A percentile compares a stretch with the other conserved stretches of the same genome.
Conservation (phyloP, 805 yeast species). For the Candida chilensis region DNA sequence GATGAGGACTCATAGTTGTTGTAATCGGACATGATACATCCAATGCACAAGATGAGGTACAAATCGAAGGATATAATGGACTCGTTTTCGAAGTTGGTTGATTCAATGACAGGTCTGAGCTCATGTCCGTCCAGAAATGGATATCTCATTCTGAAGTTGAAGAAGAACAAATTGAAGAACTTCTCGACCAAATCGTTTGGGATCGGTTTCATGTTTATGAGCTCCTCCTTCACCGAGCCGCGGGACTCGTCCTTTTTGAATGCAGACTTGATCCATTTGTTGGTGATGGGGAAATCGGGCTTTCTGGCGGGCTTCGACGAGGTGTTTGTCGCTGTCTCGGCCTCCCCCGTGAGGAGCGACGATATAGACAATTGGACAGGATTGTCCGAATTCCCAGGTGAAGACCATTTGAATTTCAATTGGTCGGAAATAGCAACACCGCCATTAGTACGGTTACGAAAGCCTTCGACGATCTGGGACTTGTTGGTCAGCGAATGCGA, state of each 20-base stretch:
- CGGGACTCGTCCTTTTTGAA: neutral
- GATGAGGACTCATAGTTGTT: conserved; percentile 7
- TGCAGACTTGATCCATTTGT: neutral
- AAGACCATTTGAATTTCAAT: conserved; percentile 12
- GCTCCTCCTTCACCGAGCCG: conserved; percentile 14
- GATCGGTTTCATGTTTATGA: conserved; percentile 22
- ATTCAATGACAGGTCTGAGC: conserved; percentile 3
- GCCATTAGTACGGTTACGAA: neutral
- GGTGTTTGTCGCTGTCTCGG: too few relatives aligned
- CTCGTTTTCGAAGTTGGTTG: conserved; percentile 8
- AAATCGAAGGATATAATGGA: conserved; percentile 25
- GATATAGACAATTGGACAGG: neutral
- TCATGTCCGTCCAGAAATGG: conserved; percentile 8
- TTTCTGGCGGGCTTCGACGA: too few relatives aligned
- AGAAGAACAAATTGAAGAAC: conserved; percentile 23
- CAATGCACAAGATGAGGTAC: conserved; percentile 10
- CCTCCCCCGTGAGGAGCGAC: too few relatives aligned
- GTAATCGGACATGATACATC: conserved; percentile 23
- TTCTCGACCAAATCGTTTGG: conserved; percentile 16
- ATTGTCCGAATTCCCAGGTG: conserved; percentile 9
- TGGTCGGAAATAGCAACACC: too few relatives aligned
- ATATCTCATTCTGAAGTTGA: conserved; percentile 19
- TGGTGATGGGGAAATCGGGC: neutral
- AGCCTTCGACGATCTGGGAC: neutral
- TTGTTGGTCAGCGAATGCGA: neutral